Percentiles rank a stretch among this genome's conserved stretches.
Conservation (phyloP, 2,329 filamentous ascomycete genomes). For the Botrytis pseudocinerea region DNA sequence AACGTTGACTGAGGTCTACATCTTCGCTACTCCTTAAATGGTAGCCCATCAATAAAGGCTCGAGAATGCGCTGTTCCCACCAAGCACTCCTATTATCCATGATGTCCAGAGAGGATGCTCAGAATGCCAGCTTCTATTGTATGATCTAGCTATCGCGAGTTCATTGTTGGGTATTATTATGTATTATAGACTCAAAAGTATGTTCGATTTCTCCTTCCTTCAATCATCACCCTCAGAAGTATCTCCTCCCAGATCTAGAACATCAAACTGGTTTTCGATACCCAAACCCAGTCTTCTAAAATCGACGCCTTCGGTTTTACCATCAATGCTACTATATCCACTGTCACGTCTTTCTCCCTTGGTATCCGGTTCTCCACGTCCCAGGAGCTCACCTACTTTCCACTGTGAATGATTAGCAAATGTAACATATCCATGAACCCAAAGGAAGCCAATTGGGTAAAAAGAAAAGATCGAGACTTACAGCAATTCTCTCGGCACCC, state of each 20-base stretch:
- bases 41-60: background rate
- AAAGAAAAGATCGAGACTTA: conserved; percentile 4
- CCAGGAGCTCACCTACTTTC: conserved; percentile 31
- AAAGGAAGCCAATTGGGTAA: background rate
- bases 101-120: background rate
- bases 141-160: background rate
- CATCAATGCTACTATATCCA: conserved; percentile 26
- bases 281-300: conserved; percentile 34
- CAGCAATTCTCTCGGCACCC: conserved; percentile 63
- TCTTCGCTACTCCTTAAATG: background rate
- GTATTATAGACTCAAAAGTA: background rate
- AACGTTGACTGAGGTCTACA: background rate
- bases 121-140: background rate
- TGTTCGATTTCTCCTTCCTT: background rate
- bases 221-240: background rate
- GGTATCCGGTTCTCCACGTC: conserved; percentile 7
- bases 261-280: conserved; percentile 33
- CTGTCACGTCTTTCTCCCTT: conserved; percentile 20
- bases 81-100: background rate
- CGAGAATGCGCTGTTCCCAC: background rate
- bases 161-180: background rate
- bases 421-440: background rate
- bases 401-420: conserved; percentile 23
- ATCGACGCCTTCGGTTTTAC: conserved; percentile 27
- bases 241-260: conserved; percentile 19